A percentile compares a stretch with the other conserved stretches of the same genome.
Evolutionary conservation across 2,329 filamentous ascomycete species (phyloP).

Genomic region (Verticillium longisporum): DNA sequence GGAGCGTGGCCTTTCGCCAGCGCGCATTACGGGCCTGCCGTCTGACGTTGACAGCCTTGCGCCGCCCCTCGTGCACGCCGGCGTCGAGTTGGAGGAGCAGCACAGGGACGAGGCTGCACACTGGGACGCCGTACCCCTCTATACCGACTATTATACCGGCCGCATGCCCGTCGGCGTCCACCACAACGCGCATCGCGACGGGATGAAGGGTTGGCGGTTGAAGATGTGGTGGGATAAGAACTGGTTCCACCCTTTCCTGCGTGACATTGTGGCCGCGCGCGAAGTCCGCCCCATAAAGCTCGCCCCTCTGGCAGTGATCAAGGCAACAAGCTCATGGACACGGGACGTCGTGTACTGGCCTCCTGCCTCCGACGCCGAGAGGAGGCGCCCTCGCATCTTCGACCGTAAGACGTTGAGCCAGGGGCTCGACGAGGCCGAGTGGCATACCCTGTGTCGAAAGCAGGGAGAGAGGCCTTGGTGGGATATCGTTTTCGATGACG

Average conservation of each 20-base stretch:
- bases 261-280: constrained; percentile 8
- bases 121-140: constrained; percentile 11
- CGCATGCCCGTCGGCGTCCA: constrained; percentile 15
- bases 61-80: not conserved
- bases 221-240: constrained; percentile 16
- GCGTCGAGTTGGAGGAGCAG: not conserved
- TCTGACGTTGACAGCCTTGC: constrained; percentile 10
- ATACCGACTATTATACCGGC: constrained; percentile 16
- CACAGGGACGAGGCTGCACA: not conserved
- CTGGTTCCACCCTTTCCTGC: constrained; percentile 16
- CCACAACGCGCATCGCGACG: constrained; percentile 15
- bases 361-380: constrained; percentile 6
- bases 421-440: constrained; percentile 6
- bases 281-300: not conserved
- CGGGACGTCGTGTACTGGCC: constrained; percentile 16
- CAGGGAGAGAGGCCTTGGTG: constrained; percentile 19
- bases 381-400: constrained; percentile 6
- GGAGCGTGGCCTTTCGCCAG: constrained; percentile 14
- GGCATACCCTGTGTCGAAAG: constrained; percentile 13
- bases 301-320: constrained; percentile 13
- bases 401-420: constrained; percentile 1
- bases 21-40: constrained; percentile 15
- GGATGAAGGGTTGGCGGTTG: constrained; percentile 13
- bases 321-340: constrained; percentile 2
- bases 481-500: constrained; percentile 25